A percentile compares a stretch with the other conserved stretches of the same genome.
Evolutionary conservation across 345 rosid species (phyloP).

Genomic region (Populus euphratica): DNA sequence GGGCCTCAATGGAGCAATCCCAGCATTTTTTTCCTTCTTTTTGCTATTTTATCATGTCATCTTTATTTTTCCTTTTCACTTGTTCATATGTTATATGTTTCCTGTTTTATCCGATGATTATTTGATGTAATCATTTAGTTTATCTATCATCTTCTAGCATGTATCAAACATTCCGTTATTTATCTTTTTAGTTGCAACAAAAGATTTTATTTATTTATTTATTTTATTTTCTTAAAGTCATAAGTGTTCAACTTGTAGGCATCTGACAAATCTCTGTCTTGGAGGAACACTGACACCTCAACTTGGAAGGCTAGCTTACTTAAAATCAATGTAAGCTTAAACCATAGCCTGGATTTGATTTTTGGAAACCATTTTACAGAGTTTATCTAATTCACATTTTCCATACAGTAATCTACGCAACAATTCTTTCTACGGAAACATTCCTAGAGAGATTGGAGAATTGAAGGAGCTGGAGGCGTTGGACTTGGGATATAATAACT

Average conservation of each 20-base stretch:
- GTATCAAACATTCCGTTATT: neutral
- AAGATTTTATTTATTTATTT: neutral
- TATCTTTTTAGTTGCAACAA: neutral
- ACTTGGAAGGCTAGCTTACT: slow-evolving; percentile 47
- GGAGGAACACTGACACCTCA: slow-evolving; percentile 73
- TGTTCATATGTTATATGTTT: neutral
- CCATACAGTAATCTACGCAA: slow-evolving; percentile 64
- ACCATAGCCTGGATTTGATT: neutral
- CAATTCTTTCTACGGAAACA: slow-evolving; percentile 63
- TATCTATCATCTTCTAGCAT: neutral
- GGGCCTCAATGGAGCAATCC: neutral
- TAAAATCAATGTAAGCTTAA: slow-evolving; percentile 68
- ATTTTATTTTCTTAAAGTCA: slow-evolving; percentile 1
- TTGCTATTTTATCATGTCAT: neutral
- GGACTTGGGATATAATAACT: slow-evolving; percentile 82
- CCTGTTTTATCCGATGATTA: neutral
- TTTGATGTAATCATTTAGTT: neutral
- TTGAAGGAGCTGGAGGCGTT: slow-evolving; percentile 67
- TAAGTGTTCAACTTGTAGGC: slow-evolving; percentile 37
- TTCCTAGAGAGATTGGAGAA: slow-evolving; percentile 68
- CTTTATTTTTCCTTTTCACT: no score
- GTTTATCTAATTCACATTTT: slow-evolving; percentile 4
- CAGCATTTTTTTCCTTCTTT: neutral
- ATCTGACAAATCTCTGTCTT: slow-evolving; percentile 69
- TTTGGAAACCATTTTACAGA: neutral